Evolutionary conservation across 441 rosid genomes (phyloP).

Genomic region (Hura crepitans): DNA sequence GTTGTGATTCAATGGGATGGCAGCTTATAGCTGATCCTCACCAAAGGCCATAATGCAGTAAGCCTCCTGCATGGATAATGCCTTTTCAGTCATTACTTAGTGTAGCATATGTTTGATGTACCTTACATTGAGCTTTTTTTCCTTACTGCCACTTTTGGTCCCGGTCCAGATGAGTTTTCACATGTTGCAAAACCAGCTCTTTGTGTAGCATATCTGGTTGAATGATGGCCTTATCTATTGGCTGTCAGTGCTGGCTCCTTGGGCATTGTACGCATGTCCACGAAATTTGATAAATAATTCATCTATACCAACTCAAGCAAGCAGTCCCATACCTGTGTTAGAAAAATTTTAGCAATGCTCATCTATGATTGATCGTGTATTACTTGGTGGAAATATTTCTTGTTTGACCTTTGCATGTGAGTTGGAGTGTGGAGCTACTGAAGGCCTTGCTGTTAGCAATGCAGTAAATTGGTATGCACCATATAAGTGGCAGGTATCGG

Average conservation of each 20-base stretch:
- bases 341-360: not conserved
- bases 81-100: not conserved
- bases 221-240: not conserved
- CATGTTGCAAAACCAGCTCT: not conserved
- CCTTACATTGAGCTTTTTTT: not conserved
- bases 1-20: not conserved
- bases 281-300: not conserved
- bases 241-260: not conserved
- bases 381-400: not conserved
- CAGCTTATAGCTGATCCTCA: constrained; percentile 1
- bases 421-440: not conserved
- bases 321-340: not conserved
- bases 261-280: not conserved
- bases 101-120: not conserved
- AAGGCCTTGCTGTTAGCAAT: not conserved
- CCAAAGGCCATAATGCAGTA: not conserved
- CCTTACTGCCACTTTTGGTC: no score
- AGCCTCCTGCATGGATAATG: not conserved
- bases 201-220: not conserved
- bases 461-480: not conserved
- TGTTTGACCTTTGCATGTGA: not conserved
- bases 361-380: no score
- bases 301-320: not conserved
- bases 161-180: not conserved
- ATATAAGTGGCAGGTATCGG: not conserved